Evolutionary conservation across 2,329 filamentous ascomycete species (phyloP), one percentile per base, ranked within the genome.

Genomic region (Hansfordia pulvinata): DNA sequence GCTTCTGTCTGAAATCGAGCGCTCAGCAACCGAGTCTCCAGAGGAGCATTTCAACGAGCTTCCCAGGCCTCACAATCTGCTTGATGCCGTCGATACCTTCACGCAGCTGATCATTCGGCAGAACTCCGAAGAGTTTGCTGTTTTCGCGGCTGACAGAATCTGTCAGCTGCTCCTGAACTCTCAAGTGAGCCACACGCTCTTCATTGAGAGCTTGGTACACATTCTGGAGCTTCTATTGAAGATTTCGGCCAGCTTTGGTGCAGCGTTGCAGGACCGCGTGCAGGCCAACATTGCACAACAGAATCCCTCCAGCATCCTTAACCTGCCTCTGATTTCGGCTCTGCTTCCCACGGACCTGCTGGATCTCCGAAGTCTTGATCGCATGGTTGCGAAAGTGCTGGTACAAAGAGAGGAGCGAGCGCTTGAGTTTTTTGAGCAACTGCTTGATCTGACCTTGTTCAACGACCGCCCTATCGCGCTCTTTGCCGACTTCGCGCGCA

Each of bases 401-500:
- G 60, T 71, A 29, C 65, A 76, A 30, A 73, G 74, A 31, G 82
- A 85, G 34, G 64, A 74, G 6, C 66, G 68, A 13, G 82, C 80
- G 2, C 56, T 94, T 3, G 73, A 84, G 30, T 80, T 93, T 46
- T 63, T 96, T n/a, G 73, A 77, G 27, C 74, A 76, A 22, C 61
- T 94, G 22, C 62, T 93, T 35, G 79, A 90, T 37, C 69, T 83
- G 22, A 70, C 86, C 0, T 58, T 94, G 7, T 67, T 93, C 26
- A 81, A 72, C 38, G 81, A 85, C 25, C 72, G 76, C 23, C 82
- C 84, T 1, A 69, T 78, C 20, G 80, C 79, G 2, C 59, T 94
- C 25, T 80, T 84, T 40, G 76, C 85, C 2, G 85, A 96, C 52
- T 92, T 94, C 43, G 76, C 83, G 6, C 69, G 73, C 34, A 92